phyloP scores from a whole-genome alignment of 345 rosid species.

The rapeseed (Brassica napus) region Da-Ae NC_063442.1:907001-907500 shows the following conservation, averaged over 20 bases:
- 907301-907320: background rate
- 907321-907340: slow-evolving; percentile 66
- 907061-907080: background rate
- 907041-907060: background rate
- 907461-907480: slow-evolving; percentile 9
- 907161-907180: background rate
- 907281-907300: background rate
- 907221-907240: background rate
- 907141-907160: background rate
- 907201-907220: background rate
- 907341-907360: slow-evolving; percentile 92
- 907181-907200: background rate
- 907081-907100: background rate
- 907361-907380: slow-evolving; percentile 95
- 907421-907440: slow-evolving; percentile 55
- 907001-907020: slow-evolving; percentile 54
- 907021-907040: background rate
- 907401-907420: slow-evolving; percentile 73
- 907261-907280: slow-evolving; percentile 18
- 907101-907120: background rate
- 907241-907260: slow-evolving; percentile 1
- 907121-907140: background rate
- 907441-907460: background rate
- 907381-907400: slow-evolving; percentile 73
- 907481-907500: slow-evolving; percentile 33